These are phyloP conservation scores for Fusarium albosuccineum DNA, from an alignment of 2,329 filamentous ascomycete species.

Conservation along the genomic window DNA sequence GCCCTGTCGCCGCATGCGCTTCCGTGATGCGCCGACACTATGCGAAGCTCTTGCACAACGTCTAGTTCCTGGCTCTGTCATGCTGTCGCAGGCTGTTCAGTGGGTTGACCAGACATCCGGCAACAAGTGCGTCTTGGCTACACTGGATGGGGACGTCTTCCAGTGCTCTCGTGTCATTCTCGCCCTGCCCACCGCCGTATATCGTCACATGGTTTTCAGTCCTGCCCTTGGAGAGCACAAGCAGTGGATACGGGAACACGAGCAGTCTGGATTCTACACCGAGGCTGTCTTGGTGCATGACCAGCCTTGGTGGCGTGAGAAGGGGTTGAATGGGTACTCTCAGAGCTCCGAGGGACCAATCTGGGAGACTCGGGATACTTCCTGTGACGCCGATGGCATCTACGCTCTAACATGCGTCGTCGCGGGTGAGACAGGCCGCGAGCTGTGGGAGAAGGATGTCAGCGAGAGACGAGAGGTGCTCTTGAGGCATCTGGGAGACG, in stretches of 20 bases:
- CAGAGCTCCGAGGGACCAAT: slow-evolving; percentile 31
- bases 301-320: slow-evolving; percentile 42
- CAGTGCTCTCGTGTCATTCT: slow-evolving; percentile 35
- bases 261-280: slow-evolving; percentile 31
- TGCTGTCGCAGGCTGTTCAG: slow-evolving; percentile 29
- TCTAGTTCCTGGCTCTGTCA: slow-evolving; percentile 28
- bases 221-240: slow-evolving; percentile 37
- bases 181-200: slow-evolving; percentile 25
- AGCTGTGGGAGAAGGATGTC: slow-evolving; percentile 25
- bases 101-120: slow-evolving; percentile 33
- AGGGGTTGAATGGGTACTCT: slow-evolving; percentile 34
- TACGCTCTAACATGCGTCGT: slow-evolving; percentile 37
- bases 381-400: slow-evolving; percentile 19
- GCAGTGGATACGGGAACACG: slow-evolving; percentile 27
- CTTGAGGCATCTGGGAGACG: slow-evolving; percentile 1
- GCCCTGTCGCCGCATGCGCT: slow-evolving; percentile 15
- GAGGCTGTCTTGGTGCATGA: slow-evolving; percentile 34
- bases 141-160: slow-evolving; percentile 30
- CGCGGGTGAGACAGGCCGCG: slow-evolving; percentile 32
- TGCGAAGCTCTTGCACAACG: slow-evolving; percentile 25
- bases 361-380: slow-evolving; percentile 33
- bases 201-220: slow-evolving; percentile 21
- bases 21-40: slow-evolving; percentile 12
- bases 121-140: slow-evolving; percentile 29
- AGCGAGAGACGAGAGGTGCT: slow-evolving; percentile 18